Conservation (phyloP, 2,329 filamentous ascomycete genomes). For the Pseudogymnoascus sp. region DNA sequence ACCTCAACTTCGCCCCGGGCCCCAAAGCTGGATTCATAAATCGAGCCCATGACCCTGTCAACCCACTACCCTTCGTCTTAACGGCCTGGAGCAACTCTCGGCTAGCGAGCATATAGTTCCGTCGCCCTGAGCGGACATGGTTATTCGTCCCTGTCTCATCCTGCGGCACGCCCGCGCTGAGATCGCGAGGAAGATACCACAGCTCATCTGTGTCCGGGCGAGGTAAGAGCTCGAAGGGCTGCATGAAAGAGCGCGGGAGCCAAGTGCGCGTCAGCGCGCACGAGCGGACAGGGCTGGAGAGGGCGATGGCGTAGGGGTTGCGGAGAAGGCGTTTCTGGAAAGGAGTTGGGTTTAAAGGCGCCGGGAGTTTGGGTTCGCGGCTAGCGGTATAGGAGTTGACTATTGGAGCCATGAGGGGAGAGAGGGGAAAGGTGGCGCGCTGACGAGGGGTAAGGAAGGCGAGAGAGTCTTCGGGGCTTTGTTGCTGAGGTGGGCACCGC, state of each 20-base stretch:
- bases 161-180: conserved; percentile 25
- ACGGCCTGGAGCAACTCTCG: background rate
- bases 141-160: background rate
- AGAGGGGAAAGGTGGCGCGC: conserved; percentile 34
- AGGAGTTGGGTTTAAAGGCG: conserved; percentile 30
- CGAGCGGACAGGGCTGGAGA: conserved; percentile 52
- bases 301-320: conserved; percentile 59
- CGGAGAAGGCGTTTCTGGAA: conserved; percentile 51
- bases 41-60: conserved; percentile 10
- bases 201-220: conserved; percentile 46
- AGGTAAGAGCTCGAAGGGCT: conserved; percentile 49
- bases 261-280: conserved; percentile 43
- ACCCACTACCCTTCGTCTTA: background rate
- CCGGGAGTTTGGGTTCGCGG: conserved; percentile 22
- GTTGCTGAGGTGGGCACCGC: background rate
- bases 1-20: conserved; percentile 27
- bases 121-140: background rate
- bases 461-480: background rate
- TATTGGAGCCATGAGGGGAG: conserved; percentile 40
- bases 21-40: background rate
- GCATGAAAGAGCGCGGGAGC: conserved; percentile 56
- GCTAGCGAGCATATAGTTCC: background rate
- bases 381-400: conserved; percentile 29
- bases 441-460: background rate
- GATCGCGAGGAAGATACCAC: conserved; percentile 50